phyloP scores from a whole-genome alignment of 2,329 filamentous ascomycete genomes.

The Drechslera avenae region DNA sequence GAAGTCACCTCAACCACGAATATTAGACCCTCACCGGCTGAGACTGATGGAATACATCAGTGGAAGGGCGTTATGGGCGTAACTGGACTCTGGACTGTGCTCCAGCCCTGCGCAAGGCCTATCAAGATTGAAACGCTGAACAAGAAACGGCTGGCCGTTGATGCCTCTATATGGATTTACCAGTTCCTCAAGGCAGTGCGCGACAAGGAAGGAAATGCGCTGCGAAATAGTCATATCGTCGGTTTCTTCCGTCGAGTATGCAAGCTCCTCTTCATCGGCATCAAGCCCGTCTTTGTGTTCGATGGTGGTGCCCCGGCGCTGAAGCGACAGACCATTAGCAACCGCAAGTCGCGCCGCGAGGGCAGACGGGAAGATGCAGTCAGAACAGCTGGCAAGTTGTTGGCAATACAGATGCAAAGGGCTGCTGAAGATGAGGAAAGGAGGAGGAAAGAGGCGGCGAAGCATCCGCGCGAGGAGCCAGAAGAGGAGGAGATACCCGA shows the following conservation, averaged over 20 bases:
- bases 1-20: neutral
- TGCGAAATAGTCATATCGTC: conserved; percentile 93
- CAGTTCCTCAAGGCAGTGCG: conserved; percentile 98
- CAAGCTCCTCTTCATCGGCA: conserved; percentile 95
- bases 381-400: conserved; percentile 84
- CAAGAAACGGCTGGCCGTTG: conserved; percentile 92
- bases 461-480: conserved; percentile 50
- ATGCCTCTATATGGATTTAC: conserved; percentile 99
- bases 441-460: conserved; percentile 60
- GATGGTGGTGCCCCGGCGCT: conserved; percentile 91
- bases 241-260: conserved; percentile 98
- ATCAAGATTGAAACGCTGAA: conserved; percentile 97
- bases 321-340: conserved; percentile 87
- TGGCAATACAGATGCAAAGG: conserved; percentile 93
- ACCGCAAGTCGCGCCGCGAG: conserved; percentile 78
- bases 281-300: conserved; percentile 96
- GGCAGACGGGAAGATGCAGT: conserved; percentile 91
- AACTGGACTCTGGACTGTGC: conserved; percentile 93
- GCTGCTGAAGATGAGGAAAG: conserved; percentile 82
- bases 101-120: conserved; percentile 92
- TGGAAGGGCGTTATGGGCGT: conserved; percentile 75
- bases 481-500: conserved; percentile 75
- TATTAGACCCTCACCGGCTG: neutral
- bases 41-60: conserved; percentile 21
- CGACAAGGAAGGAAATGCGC: conserved; percentile 95